These are phyloP conservation scores for Blastobotrys illinoisensis DNA, from an alignment of 1,139 yeast genomes.

Conservation along the genomic window DNA sequence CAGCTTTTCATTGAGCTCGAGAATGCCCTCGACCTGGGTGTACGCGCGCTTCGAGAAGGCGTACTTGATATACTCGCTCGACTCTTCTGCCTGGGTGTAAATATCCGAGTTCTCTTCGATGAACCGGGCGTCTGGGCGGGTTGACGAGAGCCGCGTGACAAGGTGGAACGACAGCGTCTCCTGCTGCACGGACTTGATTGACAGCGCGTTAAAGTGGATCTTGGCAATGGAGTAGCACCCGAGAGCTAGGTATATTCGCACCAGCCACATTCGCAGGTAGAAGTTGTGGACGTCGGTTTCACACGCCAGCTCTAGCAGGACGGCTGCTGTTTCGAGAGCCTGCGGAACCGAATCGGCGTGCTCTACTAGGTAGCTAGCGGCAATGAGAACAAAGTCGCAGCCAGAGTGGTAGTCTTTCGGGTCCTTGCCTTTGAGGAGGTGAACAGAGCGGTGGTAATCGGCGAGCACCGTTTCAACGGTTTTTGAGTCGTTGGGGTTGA, in stretches of 20 bases:
- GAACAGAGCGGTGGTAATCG: constrained; percentile 33
- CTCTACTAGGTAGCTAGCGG: constrained; percentile 27
- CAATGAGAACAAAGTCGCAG: constrained; percentile 56
- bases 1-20: constrained; percentile 35
- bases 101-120: constrained; percentile 33
- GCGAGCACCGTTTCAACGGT: constrained; percentile 26
- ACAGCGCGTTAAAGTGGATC: constrained; percentile 48
- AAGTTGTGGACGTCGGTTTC: constrained; percentile 58
- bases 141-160: constrained; percentile 43
- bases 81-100: constrained; percentile 51
- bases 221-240: constrained; percentile 51
- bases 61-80: constrained; percentile 40
- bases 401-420: constrained; percentile 62
- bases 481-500: constrained; percentile 20
- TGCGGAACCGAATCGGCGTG: constrained; percentile 1
- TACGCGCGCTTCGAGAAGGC: constrained; percentile 53
- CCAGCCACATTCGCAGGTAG: constrained; percentile 63
- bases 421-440: constrained; percentile 36
- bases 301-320: constrained; percentile 45
- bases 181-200: constrained; percentile 70
- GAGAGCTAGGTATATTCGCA: constrained; percentile 55
- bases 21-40: constrained; percentile 57
- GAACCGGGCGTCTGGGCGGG: constrained; percentile 30
- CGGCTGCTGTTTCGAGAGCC: constrained; percentile 33
- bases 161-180: constrained; percentile 66